These are phyloP conservation scores for Lactifluus subvellereus DNA, from an alignment of 768 basidiomycete species.

Conservation along the genomic window DNA sequence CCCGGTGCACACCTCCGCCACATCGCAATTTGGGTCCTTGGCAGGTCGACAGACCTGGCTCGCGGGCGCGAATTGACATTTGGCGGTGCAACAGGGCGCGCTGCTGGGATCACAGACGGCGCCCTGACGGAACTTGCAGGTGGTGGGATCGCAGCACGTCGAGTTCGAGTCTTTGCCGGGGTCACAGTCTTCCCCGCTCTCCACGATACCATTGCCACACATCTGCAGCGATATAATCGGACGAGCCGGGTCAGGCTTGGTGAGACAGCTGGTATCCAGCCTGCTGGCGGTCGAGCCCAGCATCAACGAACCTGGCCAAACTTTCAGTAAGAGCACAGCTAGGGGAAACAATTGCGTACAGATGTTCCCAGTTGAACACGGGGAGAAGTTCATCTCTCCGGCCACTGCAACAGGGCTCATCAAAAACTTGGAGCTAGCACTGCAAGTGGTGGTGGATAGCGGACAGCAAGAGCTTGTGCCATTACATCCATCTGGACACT, in stretches of 20 bases:
- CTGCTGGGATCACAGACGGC: conserved; percentile 77
- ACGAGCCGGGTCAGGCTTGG: conserved; percentile 42
- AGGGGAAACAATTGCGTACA: conserved; percentile 42
- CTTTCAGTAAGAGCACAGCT: background rate
- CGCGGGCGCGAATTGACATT: conserved; percentile 63
- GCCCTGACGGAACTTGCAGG: conserved; percentile 66
- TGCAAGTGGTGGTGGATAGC: conserved; percentile 49
- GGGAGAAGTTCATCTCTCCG: conserved; percentile 66
- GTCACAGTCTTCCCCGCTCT: conserved; percentile 83
- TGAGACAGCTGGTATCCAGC: conserved; percentile 63
- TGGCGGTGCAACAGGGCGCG: conserved; percentile 64
- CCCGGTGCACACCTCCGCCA: conserved; percentile 69
- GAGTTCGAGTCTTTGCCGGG: conserved; percentile 57
- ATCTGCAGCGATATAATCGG: conserved; percentile 55
- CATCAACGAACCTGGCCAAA: conserved; percentile 55
- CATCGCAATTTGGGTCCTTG: conserved; percentile 63
- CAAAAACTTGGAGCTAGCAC: conserved; percentile 63
- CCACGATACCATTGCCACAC: conserved; percentile 83
- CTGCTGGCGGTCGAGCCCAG: conserved; percentile 35
- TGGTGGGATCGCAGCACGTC: conserved; percentile 65
- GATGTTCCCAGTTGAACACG: conserved; percentile 78
- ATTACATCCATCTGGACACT: conserved; percentile 66
- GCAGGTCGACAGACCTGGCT: conserved; percentile 67
- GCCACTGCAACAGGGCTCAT: conserved; percentile 75
- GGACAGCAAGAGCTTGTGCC: conserved; percentile 57